Conservation (phyloP, 1,139 yeast species). For the Eremothecium sinecaudum region DNA sequence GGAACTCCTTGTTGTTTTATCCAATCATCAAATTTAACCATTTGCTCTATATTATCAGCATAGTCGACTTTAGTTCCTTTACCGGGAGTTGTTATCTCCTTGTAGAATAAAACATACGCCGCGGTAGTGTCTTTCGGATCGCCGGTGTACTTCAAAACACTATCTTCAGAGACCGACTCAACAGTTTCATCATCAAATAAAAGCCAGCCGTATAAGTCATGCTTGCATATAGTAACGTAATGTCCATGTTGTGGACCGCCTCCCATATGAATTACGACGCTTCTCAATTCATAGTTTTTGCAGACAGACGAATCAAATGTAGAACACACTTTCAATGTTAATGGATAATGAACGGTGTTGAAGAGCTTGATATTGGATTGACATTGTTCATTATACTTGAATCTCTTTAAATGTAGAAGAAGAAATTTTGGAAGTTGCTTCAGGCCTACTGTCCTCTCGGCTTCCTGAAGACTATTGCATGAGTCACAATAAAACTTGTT, state of each 20-base stretch:
- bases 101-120: constrained; percentile 81
- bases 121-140: constrained; percentile 83
- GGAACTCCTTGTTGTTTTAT: constrained; percentile 9
- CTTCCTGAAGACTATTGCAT: constrained; percentile 88
- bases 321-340: constrained; percentile 62
- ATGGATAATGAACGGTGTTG: constrained; percentile 76
- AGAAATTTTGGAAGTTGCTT: constrained; percentile 69
- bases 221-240: constrained; percentile 78
- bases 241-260: constrained; percentile 99
- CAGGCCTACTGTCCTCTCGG: constrained; percentile 82
- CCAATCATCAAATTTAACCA: constrained; percentile 21
- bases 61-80: constrained; percentile 5
- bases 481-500: constrained; percentile 90
- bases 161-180: constrained; percentile 74
- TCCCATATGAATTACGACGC: constrained; percentile 88
- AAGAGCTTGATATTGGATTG: constrained; percentile 80
- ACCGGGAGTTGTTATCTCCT: constrained; percentile 24
- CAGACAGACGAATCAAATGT: constrained; percentile 43
- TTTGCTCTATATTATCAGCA: constrained; percentile 22
- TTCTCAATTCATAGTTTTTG: constrained; percentile 68
- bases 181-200: constrained; percentile 93
- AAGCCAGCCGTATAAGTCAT: constrained; percentile 76
- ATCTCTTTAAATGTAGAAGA: constrained; percentile 79
- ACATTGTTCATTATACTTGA: constrained; percentile 78
- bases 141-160: constrained; percentile 81